phyloP scores from a whole-genome alignment of 2,329 filamentous ascomycete genomes.

The Microdochium paspali region DNA sequence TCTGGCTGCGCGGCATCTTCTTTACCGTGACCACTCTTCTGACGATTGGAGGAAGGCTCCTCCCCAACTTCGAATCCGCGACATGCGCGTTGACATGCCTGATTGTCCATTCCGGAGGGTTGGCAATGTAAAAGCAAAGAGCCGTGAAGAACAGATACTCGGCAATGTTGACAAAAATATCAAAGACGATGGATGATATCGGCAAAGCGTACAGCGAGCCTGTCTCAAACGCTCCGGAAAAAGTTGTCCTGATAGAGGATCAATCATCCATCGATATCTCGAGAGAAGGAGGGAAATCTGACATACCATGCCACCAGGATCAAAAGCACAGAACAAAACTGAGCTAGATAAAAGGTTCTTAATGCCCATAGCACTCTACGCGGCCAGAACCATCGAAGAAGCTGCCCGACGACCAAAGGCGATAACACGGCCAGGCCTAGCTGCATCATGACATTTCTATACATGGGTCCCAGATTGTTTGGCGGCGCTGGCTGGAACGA shows the following conservation, averaged over 20 bases:
- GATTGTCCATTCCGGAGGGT: slow-evolving; percentile 26
- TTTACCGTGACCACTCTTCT: slow-evolving; percentile 31
- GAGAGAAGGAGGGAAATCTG: slow-evolving; percentile 26
- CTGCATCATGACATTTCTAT: slow-evolving; percentile 57
- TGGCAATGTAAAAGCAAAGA: slow-evolving; percentile 45
- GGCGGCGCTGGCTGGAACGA: slow-evolving; percentile 43
- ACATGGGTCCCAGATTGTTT: slow-evolving; percentile 49
- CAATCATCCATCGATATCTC: not conserved
- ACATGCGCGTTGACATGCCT: slow-evolving; percentile 22
- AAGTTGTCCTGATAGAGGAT: slow-evolving; percentile 46
- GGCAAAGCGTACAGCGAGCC: slow-evolving; percentile 50
- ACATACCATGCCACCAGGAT: slow-evolving; percentile 39
- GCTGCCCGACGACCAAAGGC: slow-evolving; percentile 54
- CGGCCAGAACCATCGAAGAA: slow-evolving; percentile 39
- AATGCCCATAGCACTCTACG: slow-evolving; percentile 43
- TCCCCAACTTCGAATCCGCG: slow-evolving; percentile 18
- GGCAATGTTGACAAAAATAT: slow-evolving; percentile 57
- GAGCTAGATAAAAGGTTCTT: slow-evolving; percentile 41
- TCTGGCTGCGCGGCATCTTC: slow-evolving; percentile 49
- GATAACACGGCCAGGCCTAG: slow-evolving; percentile 58
- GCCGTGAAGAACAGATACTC: slow-evolving; percentile 53
- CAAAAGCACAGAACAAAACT: slow-evolving; percentile 37
- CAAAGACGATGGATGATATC: slow-evolving; percentile 52
- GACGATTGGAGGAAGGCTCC: slow-evolving; percentile 16
- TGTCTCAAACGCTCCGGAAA: slow-evolving; percentile 56